phyloP scores from a whole-genome alignment of 495 filamentous ascomycete species.

The Cairneyella variabilis region DNA sequence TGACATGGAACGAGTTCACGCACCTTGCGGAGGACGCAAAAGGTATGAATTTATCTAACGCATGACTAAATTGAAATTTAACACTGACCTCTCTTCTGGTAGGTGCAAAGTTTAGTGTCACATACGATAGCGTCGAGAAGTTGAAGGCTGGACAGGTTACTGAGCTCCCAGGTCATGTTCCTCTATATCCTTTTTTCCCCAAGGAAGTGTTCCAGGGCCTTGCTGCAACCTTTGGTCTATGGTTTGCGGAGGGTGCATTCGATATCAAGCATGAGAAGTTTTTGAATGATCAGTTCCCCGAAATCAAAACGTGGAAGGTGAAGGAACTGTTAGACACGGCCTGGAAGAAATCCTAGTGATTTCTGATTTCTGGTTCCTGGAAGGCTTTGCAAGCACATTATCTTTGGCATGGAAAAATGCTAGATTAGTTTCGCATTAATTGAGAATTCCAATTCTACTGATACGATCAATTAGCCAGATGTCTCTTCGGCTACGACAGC shows the following conservation, averaged over 20 bases:
- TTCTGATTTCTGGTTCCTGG: too few species aligned
- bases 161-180: conserved; percentile 35
- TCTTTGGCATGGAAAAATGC: too few species aligned
- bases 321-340: conserved; percentile 29
- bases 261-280: conserved; percentile 26
- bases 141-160: conserved; percentile 42
- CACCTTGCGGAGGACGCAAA: conserved; percentile 40
- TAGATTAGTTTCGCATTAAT: too few species aligned
- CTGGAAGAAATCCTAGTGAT: too few species aligned
- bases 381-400: too few species aligned
- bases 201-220: conserved; percentile 32
- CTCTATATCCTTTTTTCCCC: conserved; percentile 32
- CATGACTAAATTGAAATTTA: too few species aligned
- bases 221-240: conserved; percentile 29
- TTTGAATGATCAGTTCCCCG: conserved; percentile 36
- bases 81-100: too few species aligned
- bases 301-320: conserved; percentile 31
- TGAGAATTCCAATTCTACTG: too few species aligned
- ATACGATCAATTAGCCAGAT: too few species aligned
- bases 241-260: conserved; percentile 26
- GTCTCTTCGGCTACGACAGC: too few species aligned
- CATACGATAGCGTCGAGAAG: conserved; percentile 45
- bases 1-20: conserved; percentile 46
- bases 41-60: conserved; percentile 31
- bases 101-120: conserved; percentile 47